Evolutionary conservation across 2,329 filamentous ascomycete genomes (phyloP).

Genomic region (Talaromyces rugulosus): DNA sequence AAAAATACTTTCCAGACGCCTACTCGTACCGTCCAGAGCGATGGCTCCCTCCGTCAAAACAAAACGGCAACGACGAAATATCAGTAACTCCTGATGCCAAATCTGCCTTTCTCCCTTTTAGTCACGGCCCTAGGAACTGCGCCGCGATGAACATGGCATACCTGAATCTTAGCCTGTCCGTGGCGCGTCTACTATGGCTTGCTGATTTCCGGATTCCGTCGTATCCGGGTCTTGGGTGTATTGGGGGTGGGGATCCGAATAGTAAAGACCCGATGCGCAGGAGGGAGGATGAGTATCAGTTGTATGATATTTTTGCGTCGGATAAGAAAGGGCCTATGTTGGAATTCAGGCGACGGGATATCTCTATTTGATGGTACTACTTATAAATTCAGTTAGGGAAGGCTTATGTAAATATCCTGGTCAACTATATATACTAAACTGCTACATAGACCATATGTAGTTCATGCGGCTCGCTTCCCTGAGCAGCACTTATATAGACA

Average conservation of each 20-base stretch:
- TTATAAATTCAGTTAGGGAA: no score
- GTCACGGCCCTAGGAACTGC: background rate
- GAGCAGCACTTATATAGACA: no score
- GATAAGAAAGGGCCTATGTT: conserved; percentile 9
- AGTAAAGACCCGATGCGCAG: conserved; percentile 3
- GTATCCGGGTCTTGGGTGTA: background rate
- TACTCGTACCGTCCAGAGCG: conserved; percentile 6
- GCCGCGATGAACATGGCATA: background rate
- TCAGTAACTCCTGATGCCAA: background rate
- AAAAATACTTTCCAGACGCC: conserved; percentile 6
- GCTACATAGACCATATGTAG: no score
- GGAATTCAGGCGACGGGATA: conserved; percentile 3
- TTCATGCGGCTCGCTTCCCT: no score
- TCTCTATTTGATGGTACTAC: background rate
- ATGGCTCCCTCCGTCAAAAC: background rate
- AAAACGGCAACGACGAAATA: background rate
- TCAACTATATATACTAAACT: background rate
- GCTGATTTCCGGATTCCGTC: conserved; percentile 3
- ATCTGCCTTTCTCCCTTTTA: background rate
- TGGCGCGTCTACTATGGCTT: background rate
- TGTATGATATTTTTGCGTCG: conserved; percentile 9
- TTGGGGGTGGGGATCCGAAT: background rate
- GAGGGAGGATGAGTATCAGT: conserved; percentile 8
- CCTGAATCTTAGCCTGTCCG: background rate
- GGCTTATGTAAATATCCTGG: background rate